Evolutionary conservation across 805 yeast genomes (phyloP), one percentile per base, ranked within the genome.

Genomic region (Starmerella apis): DNA sequence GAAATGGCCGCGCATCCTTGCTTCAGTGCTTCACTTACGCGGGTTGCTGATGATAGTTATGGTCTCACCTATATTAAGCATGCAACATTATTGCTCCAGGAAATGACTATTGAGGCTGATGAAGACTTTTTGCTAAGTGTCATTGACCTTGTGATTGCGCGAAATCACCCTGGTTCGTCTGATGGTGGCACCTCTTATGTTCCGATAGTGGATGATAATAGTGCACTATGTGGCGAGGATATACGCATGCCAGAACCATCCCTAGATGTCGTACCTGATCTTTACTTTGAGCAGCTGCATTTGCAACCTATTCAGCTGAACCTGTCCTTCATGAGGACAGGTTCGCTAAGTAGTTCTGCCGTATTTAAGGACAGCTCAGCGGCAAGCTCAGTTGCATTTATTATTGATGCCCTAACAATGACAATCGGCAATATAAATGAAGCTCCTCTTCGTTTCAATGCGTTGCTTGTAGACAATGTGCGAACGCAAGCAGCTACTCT

Each of bases 371-470:
- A 57, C 24, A 52, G 47, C 30, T 24, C 44, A n/a, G 49, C 48
- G 7, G 58, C 54, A 10, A 54, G 55, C 6, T 44, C 39, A 20
- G 37, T 58, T 22, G 47, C 58, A 19, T 83, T 84, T 64, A 78
- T 86, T 55, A 72, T 86, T 57, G 86, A 92, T 63, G 80, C 90
- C 33, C 70, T 92, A 52, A 87, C 96, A 0, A 88, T 90, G 96
- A 95, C 98, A 0, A 78, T 92, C 55, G 98, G 97, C 23, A 92
- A 90, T 64, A 85, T 94, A 53, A 90, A 90, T 63, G 96, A 92
- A 65, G 98, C 99, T 0, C 97, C 97, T 1, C 84, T 92, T 39
- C 77, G 83, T 60, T 69, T 92, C 63, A 86, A 90, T 61, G 87
- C 97, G 0, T 71, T 94, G 57, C 74, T 86, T 52, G 75, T 90